Evolutionary conservation across 257 asterid genomes (phyloP).

Genomic region (Nicotiana tomentosiformis): DNA sequence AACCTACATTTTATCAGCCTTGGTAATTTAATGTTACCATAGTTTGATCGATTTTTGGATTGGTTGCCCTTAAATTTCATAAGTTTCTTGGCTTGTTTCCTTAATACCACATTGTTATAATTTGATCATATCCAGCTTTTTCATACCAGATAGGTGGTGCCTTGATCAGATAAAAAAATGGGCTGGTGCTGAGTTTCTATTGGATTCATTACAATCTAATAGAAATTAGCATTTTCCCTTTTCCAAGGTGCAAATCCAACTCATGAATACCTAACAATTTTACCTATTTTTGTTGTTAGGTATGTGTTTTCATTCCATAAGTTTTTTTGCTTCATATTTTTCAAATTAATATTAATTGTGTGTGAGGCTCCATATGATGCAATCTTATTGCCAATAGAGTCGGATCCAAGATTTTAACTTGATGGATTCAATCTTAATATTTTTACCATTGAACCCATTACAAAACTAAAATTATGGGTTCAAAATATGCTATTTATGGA

Average conservation of each 20-base stretch:
- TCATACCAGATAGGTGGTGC: too few relatives aligned
- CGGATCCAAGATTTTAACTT: too few relatives aligned
- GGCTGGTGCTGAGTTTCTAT: slow-evolving; percentile 31
- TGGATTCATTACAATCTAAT: slow-evolving; percentile 28
- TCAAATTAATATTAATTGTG: too few relatives aligned
- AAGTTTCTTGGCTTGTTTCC: neutral
- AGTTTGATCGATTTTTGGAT: neutral
- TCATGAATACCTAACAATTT: too few relatives aligned
- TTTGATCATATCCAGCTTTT: neutral
- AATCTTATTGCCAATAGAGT: too few relatives aligned
- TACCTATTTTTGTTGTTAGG: neutral
- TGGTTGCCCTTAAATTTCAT: neutral
- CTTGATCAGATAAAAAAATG: neutral
- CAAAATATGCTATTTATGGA: too few relatives aligned
- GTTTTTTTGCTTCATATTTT: neutral
- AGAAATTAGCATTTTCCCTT: slow-evolving; percentile 29
- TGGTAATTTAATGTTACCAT: neutral
- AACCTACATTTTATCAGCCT: neutral
- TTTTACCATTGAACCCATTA: too few relatives aligned
- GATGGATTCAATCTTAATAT: too few relatives aligned
- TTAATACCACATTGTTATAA: neutral
- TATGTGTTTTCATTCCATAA: too few relatives aligned
- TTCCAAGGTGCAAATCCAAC: neutral
- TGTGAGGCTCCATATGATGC: neutral
- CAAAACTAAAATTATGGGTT: too few relatives aligned